A percentile compares a stretch with the other conserved stretches of the same genome.
These are phyloP conservation scores for Leccinum fibrillosum DNA, from an alignment of 768 basidiomycete species.

Conservation along the genomic window DNA sequence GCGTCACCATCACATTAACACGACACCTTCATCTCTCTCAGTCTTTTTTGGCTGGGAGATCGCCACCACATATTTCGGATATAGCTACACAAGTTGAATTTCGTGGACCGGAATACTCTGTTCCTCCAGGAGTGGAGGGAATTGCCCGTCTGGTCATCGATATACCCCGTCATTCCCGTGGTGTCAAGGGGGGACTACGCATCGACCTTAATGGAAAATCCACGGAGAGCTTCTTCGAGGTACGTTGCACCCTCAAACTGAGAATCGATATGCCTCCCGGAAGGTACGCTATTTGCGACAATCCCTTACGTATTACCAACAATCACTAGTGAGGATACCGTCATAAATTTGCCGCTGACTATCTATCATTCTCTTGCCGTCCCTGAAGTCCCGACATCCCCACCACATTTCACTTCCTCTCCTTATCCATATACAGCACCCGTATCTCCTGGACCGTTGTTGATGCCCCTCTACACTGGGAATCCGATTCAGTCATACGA, in stretches of 20 bases:
- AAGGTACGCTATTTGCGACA: constrained; percentile 43
- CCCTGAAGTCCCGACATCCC: constrained; percentile 37
- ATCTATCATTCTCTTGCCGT: constrained; percentile 64
- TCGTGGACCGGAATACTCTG: constrained; percentile 70
- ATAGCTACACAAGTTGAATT: constrained; percentile 66
- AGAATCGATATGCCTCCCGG: constrained; percentile 65
- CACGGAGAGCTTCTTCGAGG: constrained; percentile 63
- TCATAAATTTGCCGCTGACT: constrained; percentile 59
- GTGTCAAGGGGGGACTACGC: constrained; percentile 59
- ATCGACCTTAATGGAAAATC: constrained; percentile 45
- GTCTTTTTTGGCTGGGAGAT: constrained; percentile 16
- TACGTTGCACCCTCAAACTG: constrained; percentile 59
- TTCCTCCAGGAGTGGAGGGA: constrained; percentile 72
- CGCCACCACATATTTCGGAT: constrained; percentile 55
- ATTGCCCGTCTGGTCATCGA: constrained; percentile 79
- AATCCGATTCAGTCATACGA: constrained; percentile 9
- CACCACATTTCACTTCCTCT: constrained; percentile 13
- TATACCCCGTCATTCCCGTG: constrained; percentile 63
- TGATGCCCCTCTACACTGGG: constrained; percentile 10
- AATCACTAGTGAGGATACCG: constrained; percentile 61
- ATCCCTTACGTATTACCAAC: constrained; percentile 8
- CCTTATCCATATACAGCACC: constrained; percentile 20
- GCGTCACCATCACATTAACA: constrained; percentile 56
- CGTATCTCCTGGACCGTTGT: constrained; percentile 14
- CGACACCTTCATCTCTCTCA: constrained; percentile 59